These are phyloP conservation scores for Rhododendron williamsianum DNA, from an alignment of 148 eudicot genomes.

Conservation along the genomic window DNA sequence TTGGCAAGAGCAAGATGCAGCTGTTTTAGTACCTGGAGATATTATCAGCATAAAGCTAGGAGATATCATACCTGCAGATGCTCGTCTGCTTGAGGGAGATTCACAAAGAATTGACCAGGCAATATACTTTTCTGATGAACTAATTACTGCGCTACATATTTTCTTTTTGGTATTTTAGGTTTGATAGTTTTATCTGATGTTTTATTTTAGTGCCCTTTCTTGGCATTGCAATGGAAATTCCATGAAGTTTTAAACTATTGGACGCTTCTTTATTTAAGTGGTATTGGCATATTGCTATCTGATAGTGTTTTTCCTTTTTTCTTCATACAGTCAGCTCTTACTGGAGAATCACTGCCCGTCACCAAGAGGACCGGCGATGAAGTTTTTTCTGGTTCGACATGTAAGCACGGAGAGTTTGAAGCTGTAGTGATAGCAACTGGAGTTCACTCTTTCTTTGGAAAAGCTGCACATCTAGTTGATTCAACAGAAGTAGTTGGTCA, in stretches of 20 bases:
- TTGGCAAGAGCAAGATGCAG: conserved; percentile 74
- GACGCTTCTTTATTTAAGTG: background rate
- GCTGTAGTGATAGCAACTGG: conserved; percentile 75
- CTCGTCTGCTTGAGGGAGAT: conserved; percentile 76
- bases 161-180: background rate
- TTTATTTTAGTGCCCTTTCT: conserved; percentile 2
- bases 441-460: conserved; percentile 66
- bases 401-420: conserved; percentile 76
- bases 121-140: conserved; percentile 11
- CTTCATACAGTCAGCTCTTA: conserved; percentile 59
- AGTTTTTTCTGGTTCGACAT: conserved; percentile 68
- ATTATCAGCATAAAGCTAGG: conserved; percentile 70
- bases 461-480: conserved; percentile 67
- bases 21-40: conserved; percentile 66
- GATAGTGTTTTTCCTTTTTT: background rate
- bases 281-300: background rate
- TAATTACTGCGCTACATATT: background rate
- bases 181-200: background rate
- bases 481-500: conserved; percentile 62
- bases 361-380: conserved; percentile 61
- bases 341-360: conserved; percentile 68
- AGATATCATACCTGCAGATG: conserved; percentile 79
- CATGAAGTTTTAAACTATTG: background rate
- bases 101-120: conserved; percentile 67
- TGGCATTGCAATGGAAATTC: background rate